Evolutionary conservation across 139 green algal species (phyloP).

Genomic region (Closterium sp.): DNA sequence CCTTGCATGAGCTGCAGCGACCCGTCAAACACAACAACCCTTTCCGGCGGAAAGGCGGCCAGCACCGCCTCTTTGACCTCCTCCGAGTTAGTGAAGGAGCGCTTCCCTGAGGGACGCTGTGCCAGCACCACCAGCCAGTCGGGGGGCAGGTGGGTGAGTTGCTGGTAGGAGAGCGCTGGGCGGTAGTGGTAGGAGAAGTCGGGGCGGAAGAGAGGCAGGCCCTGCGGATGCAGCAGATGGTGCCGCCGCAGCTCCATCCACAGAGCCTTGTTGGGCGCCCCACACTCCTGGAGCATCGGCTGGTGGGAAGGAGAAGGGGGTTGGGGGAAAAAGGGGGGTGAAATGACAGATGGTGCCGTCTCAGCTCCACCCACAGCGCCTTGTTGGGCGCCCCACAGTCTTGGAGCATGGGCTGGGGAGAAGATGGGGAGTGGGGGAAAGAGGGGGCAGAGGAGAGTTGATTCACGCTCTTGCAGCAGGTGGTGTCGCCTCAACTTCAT

Average conservation of each 20-base stretch:
- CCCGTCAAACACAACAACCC: not conserved
- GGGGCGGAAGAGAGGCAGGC: not conserved
- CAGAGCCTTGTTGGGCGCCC: not conserved
- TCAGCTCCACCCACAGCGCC: not conserved
- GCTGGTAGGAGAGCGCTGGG: not conserved
- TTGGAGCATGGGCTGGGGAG: not conserved
- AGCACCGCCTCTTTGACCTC: not conserved
- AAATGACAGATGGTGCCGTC: not conserved
- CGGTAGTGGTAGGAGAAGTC: not conserved
- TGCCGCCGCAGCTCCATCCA: not conserved
- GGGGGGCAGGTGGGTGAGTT: not conserved
- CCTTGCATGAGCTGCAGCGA: not conserved
- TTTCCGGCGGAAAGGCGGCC: not conserved
- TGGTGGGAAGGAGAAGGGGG: not conserved
- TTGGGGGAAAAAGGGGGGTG: not conserved
- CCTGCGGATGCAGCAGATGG: constrained; percentile 1
- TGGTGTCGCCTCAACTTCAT: not conserved
- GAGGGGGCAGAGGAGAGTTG: too few relatives aligned
- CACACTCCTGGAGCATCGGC: not conserved
- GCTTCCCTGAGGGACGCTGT: not conserved
- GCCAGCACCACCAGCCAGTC: constrained; percentile 1
- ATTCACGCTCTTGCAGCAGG: too few relatives aligned
- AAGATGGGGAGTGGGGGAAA: not conserved
- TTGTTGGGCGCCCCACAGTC: not conserved
- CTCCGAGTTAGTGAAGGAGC: not conserved